Percentiles rank a stretch among this genome's conserved stretches.
phyloP scores from a whole-genome alignment of 1,284 basidiomycete species.

The Apiotrichum brassicae region DNA sequence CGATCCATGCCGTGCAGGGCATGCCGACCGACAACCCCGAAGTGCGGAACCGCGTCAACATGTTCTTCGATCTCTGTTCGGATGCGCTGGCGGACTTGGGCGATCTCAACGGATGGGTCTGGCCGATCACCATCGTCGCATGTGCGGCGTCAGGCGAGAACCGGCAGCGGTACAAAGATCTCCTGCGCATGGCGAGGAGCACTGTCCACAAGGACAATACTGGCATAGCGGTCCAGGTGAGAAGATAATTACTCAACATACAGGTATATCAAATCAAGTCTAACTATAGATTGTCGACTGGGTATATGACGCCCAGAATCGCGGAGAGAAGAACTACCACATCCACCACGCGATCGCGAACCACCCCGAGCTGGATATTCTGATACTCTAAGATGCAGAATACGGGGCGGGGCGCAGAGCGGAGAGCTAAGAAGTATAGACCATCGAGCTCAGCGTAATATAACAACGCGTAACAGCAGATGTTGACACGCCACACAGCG shows the following conservation, averaged over 20 bases:
- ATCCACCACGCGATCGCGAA: constrained; percentile 3
- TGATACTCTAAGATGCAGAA: not conserved
- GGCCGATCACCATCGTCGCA: constrained; percentile 3
- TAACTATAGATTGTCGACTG: not conserved
- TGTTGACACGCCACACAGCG: no score
- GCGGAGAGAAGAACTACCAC: constrained; percentile 1
- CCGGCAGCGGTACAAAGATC: not conserved
- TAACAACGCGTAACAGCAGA: no score
- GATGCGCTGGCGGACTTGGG: constrained; percentile 2
- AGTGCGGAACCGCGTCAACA: not conserved
- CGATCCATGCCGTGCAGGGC: constrained; percentile 5
- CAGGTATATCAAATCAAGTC: not conserved
- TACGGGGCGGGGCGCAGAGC: no score
- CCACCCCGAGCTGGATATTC: constrained; percentile 4
- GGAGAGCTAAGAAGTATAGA: no score
- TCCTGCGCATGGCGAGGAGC: not conserved
- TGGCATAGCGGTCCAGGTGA: not conserved
- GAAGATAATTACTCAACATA: no score
- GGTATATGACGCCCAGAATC: constrained; percentile 1
- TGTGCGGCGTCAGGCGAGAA: not conserved
- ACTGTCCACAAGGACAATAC: not conserved
- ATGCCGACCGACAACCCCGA: not conserved
- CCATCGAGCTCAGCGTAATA: no score
- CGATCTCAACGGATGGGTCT: constrained; percentile 7
- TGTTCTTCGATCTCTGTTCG: not conserved